Percentiles rank a stretch among this genome's conserved stretches.
These are phyloP conservation scores for Rhizopogon vinicolor DNA, from an alignment of 768 basidiomycete genomes.

Conservation along the genomic window DNA sequence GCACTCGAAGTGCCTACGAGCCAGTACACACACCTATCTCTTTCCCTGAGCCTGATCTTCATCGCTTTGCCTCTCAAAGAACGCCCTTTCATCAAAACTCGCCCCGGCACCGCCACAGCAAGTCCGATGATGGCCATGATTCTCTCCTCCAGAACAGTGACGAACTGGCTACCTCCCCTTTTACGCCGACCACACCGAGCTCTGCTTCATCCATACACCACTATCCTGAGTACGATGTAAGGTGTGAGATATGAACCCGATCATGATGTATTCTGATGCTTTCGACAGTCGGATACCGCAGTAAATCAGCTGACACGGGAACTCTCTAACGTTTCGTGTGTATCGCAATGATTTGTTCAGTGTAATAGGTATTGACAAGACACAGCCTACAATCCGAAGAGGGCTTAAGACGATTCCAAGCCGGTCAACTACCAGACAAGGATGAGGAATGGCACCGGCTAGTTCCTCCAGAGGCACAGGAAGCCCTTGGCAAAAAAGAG, in stretches of 20 bases:
- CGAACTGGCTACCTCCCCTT: conserved; percentile 23
- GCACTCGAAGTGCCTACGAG: conserved; percentile 36
- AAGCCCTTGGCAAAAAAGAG: conserved; percentile 70
- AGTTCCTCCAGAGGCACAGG: conserved; percentile 66
- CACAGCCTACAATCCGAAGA: conserved; percentile 60
- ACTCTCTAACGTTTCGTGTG: conserved; percentile 37
- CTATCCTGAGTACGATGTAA: conserved; percentile 35
- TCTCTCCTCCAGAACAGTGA: conserved; percentile 8
- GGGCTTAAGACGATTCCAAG: conserved; percentile 62
- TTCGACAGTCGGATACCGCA: conserved; percentile 20
- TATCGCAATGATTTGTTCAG: conserved; percentile 3
- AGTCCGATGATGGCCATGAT: conserved; percentile 30
- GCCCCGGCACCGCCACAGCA: conserved; percentile 33
- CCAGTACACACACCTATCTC: conserved; percentile 23
- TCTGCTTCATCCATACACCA: conserved; percentile 18
- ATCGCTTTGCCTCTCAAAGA: conserved; percentile 40
- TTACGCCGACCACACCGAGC: conserved; percentile 31
- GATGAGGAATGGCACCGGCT: conserved; percentile 83
- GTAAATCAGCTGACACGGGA: conserved; percentile 28
- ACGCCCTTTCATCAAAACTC: conserved; percentile 19
- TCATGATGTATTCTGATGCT: conserved; percentile 13
- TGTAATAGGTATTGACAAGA: conserved; percentile 4
- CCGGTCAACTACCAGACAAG: conserved; percentile 54
- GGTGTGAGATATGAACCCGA: conserved; percentile 10
- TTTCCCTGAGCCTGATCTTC: conserved; percentile 52